phyloP scores from a whole-genome alignment of 495 filamentous ascomycete genomes.

The Lepraria neglecta region DNA sequence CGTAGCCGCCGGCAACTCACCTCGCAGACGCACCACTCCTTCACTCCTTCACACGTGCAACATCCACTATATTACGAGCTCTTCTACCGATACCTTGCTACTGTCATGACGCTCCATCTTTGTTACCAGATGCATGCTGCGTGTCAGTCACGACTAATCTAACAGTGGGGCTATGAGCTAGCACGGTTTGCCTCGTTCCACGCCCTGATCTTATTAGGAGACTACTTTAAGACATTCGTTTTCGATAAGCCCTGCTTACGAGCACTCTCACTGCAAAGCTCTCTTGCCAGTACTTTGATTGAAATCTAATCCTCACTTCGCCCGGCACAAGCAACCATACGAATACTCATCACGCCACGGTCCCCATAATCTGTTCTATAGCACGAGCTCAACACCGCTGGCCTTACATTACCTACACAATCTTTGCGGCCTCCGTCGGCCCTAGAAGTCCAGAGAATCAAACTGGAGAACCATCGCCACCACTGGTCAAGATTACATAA shows the following conservation, averaged over 20 bases:
- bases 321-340: not conserved
- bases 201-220: too few relatives aligned
- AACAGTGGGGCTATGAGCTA: too few relatives aligned
- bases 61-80: too few relatives aligned
- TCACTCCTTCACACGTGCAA: too few relatives aligned
- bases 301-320: not conserved
- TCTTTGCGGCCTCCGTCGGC: not conserved
- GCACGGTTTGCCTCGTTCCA: too few relatives aligned
- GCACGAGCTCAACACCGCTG: not conserved
- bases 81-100: too few relatives aligned
- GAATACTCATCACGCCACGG: not conserved
- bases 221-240: not conserved
- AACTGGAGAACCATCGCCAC: conserved; percentile 14
- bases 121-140: too few relatives aligned
- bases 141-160: too few relatives aligned
- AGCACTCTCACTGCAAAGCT: not conserved
- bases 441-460: conserved; percentile 3
- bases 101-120: too few relatives aligned
- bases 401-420: not conserved
- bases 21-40: too few relatives aligned
- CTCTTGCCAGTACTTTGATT: not conserved
- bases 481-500: conserved; percentile 12
- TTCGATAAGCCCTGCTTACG: not conserved
- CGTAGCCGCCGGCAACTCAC: too few relatives aligned
- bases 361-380: not conserved